A percentile compares a stretch with the other conserved stretches of the same genome.
These are phyloP conservation scores for Pseudotsuga menziesii DNA, from an alignment of 75 land plant species.

Conservation along the genomic window DNA sequence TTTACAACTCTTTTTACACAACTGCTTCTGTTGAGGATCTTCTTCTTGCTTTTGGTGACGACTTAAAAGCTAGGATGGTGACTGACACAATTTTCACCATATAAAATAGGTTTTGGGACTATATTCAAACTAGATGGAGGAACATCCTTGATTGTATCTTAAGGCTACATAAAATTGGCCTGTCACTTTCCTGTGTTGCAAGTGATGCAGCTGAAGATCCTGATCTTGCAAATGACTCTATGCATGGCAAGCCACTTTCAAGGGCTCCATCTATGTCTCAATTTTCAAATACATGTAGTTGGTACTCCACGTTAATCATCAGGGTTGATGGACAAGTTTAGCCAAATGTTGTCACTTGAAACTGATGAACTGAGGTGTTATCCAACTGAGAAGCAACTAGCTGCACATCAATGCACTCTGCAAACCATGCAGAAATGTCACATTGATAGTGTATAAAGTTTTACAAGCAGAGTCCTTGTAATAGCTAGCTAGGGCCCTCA, in stretches of 20 bases:
- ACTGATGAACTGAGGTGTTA: constrained; percentile 72
- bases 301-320: constrained; percentile 71
- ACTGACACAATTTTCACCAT: constrained; percentile 75
- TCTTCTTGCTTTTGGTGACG: constrained; percentile 75
- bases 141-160: constrained; percentile 81
- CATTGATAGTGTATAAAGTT: constrained; percentile 91
- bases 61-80: constrained; percentile 74
- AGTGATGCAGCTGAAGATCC: constrained; percentile 78
- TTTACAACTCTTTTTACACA: constrained; percentile 70
- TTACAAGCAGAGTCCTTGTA: constrained; percentile 83
- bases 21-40: constrained; percentile 63
- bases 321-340: constrained; percentile 84
- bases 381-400: constrained; percentile 75
- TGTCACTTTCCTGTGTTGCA: constrained; percentile 68
- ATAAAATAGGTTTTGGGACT: constrained; percentile 75
- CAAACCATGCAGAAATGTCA: constrained; percentile 91
- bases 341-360: constrained; percentile 80
- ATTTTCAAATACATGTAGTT: constrained; percentile 42
- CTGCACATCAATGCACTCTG: constrained; percentile 89
- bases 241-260: constrained; percentile 51
- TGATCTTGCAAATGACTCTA: constrained; percentile 46
- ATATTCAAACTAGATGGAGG: constrained; percentile 76
- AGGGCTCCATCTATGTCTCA: constrained; percentile 39
- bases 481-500: constrained; percentile 82
- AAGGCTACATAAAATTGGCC: constrained; percentile 74